phyloP scores from a whole-genome alignment of 2,329 filamentous ascomycete species.

The Stachybotrys chlorohalonatus region DNA sequence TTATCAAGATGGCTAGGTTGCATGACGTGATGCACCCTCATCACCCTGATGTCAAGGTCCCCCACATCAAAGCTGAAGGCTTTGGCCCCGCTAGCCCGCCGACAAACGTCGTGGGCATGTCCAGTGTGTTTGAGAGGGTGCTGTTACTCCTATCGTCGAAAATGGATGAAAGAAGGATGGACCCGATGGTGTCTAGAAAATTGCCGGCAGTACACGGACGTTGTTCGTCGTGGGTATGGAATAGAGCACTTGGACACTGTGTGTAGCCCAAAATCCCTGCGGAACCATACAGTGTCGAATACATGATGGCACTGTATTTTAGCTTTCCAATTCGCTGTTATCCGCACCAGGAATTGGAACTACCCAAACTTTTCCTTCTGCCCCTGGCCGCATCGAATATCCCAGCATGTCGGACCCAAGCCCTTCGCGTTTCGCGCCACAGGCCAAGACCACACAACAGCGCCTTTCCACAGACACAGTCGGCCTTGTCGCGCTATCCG shows the following conservation, averaged over 20 bases:
- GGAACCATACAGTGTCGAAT: background rate
- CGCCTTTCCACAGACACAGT: constrained; percentile 79
- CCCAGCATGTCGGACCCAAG: constrained; percentile 29
- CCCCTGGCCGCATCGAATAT: background rate
- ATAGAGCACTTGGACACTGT: too few relatives aligned
- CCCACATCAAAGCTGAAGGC: background rate
- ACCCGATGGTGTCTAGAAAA: too few relatives aligned
- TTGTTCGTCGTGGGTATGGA: too few relatives aligned
- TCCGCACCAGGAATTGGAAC: background rate
- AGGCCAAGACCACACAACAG: constrained; percentile 70
- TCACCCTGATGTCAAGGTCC: background rate
- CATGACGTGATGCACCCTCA: background rate
- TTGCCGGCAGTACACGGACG: too few relatives aligned
- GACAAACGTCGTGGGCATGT: too few relatives aligned
- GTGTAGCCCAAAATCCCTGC: background rate
- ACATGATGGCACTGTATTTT: background rate
- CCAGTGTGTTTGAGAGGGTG: too few relatives aligned
- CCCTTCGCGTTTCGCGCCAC: constrained; percentile 60
- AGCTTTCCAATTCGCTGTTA: background rate
- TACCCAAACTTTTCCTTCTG: background rate
- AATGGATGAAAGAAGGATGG: too few relatives aligned
- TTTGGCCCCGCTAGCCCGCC: background rate
- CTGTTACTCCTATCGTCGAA: too few relatives aligned
- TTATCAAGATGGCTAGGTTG: background rate
- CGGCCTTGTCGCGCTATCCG: constrained; percentile 81